phyloP scores from a whole-genome alignment of 306 rosid genomes.

The Malus fusca region DNA sequence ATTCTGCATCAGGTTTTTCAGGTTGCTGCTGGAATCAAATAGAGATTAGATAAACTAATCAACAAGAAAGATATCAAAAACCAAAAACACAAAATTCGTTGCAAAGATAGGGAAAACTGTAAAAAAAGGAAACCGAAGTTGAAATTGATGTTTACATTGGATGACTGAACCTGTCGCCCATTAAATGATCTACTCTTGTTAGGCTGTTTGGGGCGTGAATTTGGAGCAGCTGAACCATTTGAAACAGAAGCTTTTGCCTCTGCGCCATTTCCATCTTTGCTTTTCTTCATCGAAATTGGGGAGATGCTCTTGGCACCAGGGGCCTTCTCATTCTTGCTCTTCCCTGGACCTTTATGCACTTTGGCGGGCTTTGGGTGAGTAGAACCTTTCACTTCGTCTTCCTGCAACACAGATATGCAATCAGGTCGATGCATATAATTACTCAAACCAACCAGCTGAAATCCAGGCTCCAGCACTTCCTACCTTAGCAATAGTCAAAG shows the following conservation, averaged over 20 bases:
- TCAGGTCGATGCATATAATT: not conserved
- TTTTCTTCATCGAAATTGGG: conserved; percentile 32
- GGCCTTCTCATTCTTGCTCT: conserved; percentile 48
- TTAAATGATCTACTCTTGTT: conserved; percentile 36
- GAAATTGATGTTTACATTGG: conserved; percentile 36
- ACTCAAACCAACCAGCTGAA: not conserved
- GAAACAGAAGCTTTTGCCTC: conserved; percentile 42
- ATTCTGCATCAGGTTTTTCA: conserved; percentile 59
- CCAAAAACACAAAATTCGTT: not conserved
- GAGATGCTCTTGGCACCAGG: conserved; percentile 29
- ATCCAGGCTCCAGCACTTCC: not conserved
- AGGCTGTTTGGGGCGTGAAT: conserved; percentile 42
- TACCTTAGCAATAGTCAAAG: conserved; percentile 52
- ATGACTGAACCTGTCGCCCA: conserved; percentile 45
- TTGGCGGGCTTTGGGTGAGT: conserved; percentile 30
- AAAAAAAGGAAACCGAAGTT: conserved; percentile 3
- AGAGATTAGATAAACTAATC: conserved; percentile 22
- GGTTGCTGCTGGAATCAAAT: conserved; percentile 47
- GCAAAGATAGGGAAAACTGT: not conserved
- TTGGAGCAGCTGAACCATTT: conserved; percentile 49
- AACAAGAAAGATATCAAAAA: conserved; percentile 13
- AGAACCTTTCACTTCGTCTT: conserved; percentile 32
- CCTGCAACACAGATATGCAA: conserved; percentile 34
- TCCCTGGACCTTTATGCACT: conserved; percentile 41
- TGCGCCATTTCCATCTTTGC: conserved; percentile 54